Percentiles rank a stretch among this genome's conserved stretches.
phyloP scores from a whole-genome alignment of 2,329 filamentous ascomycete species.

The Pezicula rhizophila region DNA sequence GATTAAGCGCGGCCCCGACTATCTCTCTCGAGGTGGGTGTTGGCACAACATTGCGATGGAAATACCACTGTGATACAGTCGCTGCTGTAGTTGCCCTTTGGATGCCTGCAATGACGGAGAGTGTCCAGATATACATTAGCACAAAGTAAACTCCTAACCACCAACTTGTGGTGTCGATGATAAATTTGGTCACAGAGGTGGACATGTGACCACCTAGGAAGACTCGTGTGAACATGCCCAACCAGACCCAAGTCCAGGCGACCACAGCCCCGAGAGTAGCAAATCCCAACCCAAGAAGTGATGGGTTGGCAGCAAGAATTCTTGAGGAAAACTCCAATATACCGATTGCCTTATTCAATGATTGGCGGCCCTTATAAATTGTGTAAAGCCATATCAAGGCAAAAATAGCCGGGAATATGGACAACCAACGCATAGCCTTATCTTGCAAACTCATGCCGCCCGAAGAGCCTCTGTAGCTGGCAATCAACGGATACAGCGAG shows the following conservation, averaged over 20 bases:
- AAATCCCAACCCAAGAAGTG: conserved; percentile 78
- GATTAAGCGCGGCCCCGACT: conserved; percentile 73
- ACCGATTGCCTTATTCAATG: conserved; percentile 74
- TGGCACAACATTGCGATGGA: conserved; percentile 80
- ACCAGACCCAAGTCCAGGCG: conserved; percentile 91
- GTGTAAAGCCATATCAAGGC: conserved; percentile 79
- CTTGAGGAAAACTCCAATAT: conserved; percentile 90
- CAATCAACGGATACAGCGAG: conserved; percentile 83
- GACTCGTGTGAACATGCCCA: conserved; percentile 91
- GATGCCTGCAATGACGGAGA: conserved; percentile 79
- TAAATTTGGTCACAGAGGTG: conserved; percentile 55
- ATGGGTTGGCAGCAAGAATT: conserved; percentile 79
- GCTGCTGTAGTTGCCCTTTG: conserved; percentile 90
- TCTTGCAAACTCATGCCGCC: conserved; percentile 80
- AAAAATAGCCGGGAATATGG: conserved; percentile 67
- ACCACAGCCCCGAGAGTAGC: conserved; percentile 69
- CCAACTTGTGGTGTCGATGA: conserved; percentile 86
- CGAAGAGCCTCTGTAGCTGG: conserved; percentile 74
- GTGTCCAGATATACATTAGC: conserved; percentile 90
- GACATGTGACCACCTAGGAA: conserved; percentile 89
- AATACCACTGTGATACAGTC: conserved; percentile 98
- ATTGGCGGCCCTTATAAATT: conserved; percentile 72
- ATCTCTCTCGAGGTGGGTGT: conserved; percentile 73
- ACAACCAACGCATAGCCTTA: conserved; percentile 79
- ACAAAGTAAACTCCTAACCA: conserved; percentile 92